phyloP scores from a whole-genome alignment of 1,139 yeast genomes.

The Geotrichum armillariae region DNA sequence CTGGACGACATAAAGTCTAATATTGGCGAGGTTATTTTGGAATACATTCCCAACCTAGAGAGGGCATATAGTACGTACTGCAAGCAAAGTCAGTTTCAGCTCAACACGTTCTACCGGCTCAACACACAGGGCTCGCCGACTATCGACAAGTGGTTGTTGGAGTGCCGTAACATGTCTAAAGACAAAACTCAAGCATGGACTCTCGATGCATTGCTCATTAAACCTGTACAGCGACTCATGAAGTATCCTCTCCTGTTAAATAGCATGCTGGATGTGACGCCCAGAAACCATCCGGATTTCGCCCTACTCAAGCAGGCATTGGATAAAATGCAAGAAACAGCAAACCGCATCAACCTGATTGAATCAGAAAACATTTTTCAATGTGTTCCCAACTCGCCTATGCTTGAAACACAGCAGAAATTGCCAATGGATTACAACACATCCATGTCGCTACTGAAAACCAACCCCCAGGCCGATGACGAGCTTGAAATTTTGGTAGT shows the following conservation, averaged over 20 bases:
- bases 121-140: slow-evolving; percentile 33
- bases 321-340: slow-evolving; percentile 30
- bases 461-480: slow-evolving; percentile 29
- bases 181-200: slow-evolving; percentile 43
- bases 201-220: slow-evolving; percentile 43
- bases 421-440: slow-evolving; percentile 17
- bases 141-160: slow-evolving; percentile 37
- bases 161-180: slow-evolving; percentile 32
- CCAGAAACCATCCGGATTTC: slow-evolving; percentile 37
- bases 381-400: slow-evolving; percentile 5
- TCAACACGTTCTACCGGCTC: slow-evolving; percentile 33
- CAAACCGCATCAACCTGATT: slow-evolving; percentile 34
- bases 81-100: slow-evolving; percentile 36
- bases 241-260: slow-evolving; percentile 43
- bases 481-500: slow-evolving; percentile 26
- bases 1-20: slow-evolving; percentile 34
- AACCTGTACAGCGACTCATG: slow-evolving; percentile 45
- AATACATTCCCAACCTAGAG: slow-evolving; percentile 38
- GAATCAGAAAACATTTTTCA: slow-evolving; percentile 18
- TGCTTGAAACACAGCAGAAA: not conserved
- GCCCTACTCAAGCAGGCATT: slow-evolving; percentile 33
- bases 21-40: slow-evolving; percentile 38
- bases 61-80: slow-evolving; percentile 37
- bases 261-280: slow-evolving; percentile 34
- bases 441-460: slow-evolving; percentile 23